Evolutionary conservation across 2,329 filamentous ascomycete genomes (phyloP).

Genomic region (Meredithiella fracta): DNA sequence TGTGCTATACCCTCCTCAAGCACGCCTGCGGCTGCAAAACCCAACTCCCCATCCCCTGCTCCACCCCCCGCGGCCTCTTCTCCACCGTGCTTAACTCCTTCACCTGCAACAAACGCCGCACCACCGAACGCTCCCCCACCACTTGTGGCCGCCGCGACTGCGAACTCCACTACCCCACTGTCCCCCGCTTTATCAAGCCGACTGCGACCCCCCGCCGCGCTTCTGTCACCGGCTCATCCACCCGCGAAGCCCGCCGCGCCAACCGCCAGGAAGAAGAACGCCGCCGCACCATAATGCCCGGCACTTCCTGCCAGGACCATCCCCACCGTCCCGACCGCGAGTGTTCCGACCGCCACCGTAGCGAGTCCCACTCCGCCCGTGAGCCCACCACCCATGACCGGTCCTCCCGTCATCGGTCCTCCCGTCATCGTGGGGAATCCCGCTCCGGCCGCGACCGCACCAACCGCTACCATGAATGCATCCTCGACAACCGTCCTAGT

Average conservation of each 20-base stretch:
- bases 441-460: background rate
- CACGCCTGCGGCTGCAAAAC: conserved; percentile 5
- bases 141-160: conserved; percentile 10
- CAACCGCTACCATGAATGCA: background rate
- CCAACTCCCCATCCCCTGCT: background rate
- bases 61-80: conserved; percentile 2
- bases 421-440: background rate
- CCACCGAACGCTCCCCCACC: background rate
- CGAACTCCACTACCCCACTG: conserved; percentile 4
- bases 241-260: background rate
- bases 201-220: background rate
- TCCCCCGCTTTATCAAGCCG: background rate
- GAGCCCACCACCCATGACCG: too few relatives aligned
- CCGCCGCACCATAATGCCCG: background rate
- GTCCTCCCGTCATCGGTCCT: background rate
- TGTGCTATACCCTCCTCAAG: conserved; percentile 5
- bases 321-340: background rate
- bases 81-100: background rate
- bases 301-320: too few relatives aligned
- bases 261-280: background rate
- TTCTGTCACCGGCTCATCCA: background rate
- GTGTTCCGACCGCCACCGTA: background rate
- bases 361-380: background rate
- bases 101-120: conserved; percentile 2
- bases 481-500: background rate